These are phyloP conservation scores for Syncephalis fuscata DNA, from an alignment of 371 early-diverging fungal genomes.

Conservation along the genomic window DNA sequence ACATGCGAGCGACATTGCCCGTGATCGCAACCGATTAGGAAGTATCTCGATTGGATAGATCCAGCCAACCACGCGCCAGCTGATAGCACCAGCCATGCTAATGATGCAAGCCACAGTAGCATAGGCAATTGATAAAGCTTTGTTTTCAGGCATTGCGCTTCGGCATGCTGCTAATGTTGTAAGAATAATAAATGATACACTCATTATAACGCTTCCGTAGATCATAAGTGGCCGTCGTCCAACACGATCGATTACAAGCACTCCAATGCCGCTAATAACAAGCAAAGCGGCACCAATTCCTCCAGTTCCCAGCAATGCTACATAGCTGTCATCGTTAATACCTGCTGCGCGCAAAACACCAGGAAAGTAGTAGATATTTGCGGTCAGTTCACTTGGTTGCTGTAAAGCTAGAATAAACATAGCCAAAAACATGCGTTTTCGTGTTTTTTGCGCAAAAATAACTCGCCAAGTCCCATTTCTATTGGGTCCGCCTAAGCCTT, in stretches of 20 bases:
- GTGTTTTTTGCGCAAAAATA: conserved; percentile 6
- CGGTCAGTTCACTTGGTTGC: conserved; percentile 54
- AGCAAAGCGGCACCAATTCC: conserved; percentile 29
- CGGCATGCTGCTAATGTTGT: too few species aligned
- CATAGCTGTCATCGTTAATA: too few species aligned
- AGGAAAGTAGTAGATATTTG: conserved; percentile 17
- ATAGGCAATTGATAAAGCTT: too few species aligned
- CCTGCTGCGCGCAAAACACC: too few species aligned
- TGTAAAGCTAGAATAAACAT: conserved; percentile 50
- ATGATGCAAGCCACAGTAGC: conserved; percentile 11
- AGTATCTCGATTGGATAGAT: too few species aligned
- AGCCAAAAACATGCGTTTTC: conserved; percentile 40
- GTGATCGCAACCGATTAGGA: too few species aligned
- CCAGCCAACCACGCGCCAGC: too few species aligned
- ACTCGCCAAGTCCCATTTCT: too few species aligned
- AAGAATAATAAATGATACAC: conserved; percentile 4
- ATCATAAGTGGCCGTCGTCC: conserved; percentile 35
- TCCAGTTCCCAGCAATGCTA: neutral
- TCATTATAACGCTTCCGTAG: conserved; percentile 27
- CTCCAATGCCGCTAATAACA: conserved; percentile 45
- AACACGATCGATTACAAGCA: conserved; percentile 50
- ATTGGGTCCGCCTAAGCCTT: conserved; percentile 33
- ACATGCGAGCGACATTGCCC: too few species aligned
- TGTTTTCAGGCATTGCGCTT: too few species aligned
- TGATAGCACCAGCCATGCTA: conserved; percentile 9